These are phyloP conservation scores for Aspergillus aculeatinus DNA, from an alignment of 2,329 filamentous ascomycete genomes.

Conservation along the genomic window DNA sequence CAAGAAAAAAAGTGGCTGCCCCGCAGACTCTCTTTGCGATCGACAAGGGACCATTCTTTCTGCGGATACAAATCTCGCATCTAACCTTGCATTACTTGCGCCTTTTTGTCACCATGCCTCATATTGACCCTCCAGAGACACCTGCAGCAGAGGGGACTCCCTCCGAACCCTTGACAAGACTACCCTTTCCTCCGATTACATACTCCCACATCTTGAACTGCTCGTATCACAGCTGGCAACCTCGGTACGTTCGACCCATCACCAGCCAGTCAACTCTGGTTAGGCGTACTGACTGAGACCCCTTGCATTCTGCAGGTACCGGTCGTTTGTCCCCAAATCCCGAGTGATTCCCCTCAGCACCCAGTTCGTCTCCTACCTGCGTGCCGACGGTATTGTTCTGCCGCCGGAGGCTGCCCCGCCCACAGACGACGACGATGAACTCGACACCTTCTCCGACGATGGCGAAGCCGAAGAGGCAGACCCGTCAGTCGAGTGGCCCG, in stretches of 20 bases:
- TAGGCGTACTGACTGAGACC: not conserved
- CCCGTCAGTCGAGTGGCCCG: constrained; percentile 58
- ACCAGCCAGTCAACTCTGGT: constrained; percentile 13
- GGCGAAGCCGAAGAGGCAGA: constrained; percentile 60
- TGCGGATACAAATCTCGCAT: not conserved
- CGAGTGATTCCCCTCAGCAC: constrained; percentile 74
- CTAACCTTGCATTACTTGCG: not conserved
- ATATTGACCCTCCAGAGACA: constrained; percentile 25
- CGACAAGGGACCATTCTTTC: not conserved
- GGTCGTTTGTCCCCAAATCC: constrained; percentile 78
- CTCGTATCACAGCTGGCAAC: constrained; percentile 90
- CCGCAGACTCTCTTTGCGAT: constrained; percentile 5
- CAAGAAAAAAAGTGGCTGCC: constrained; percentile 11
- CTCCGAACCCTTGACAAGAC: constrained; percentile 27
- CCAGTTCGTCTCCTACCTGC: constrained; percentile 80
- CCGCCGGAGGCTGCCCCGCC: constrained; percentile 48
- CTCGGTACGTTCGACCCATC: constrained; percentile 53
- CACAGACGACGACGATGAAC: constrained; percentile 45
- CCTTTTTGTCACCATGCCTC: constrained; percentile 26
- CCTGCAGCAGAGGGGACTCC: constrained; percentile 13
- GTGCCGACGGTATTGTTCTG: constrained; percentile 87
- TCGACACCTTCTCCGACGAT: constrained; percentile 51
- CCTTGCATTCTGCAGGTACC: constrained; percentile 57
- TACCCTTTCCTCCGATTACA: constrained; percentile 79
- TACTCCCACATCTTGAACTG: constrained; percentile 89